Conservation (phyloP, 176 grass and related monocot species). For the Phoenix roebelenii region DNA sequence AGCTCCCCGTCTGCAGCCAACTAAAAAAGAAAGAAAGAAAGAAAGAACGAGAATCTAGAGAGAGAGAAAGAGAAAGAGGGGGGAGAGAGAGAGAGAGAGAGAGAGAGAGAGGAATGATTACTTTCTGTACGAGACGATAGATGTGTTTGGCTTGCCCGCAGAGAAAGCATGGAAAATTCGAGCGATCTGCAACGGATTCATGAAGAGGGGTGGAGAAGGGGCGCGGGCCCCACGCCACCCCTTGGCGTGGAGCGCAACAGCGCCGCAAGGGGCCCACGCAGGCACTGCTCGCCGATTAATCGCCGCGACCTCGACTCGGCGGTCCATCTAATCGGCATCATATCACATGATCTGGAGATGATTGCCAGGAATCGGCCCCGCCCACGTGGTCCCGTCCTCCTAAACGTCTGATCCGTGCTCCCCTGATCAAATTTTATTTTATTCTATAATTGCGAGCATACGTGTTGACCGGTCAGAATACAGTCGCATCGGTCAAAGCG, state of each 20-base stretch:
- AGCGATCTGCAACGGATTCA: not conserved
- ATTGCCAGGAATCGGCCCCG: no score
- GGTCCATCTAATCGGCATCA: no score
- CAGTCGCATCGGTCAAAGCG: no score
- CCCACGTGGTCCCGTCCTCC: no score
- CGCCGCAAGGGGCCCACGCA: not conserved
- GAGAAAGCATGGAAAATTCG: constrained; percentile 6
- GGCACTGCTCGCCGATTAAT: not conserved
- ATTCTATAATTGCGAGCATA: no score
- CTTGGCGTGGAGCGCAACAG: not conserved
- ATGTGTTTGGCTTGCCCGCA: constrained; percentile 10
- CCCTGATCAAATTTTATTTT: no score
- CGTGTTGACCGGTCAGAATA: no score
- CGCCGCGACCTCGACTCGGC: not conserved
- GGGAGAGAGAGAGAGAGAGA: not conserved
- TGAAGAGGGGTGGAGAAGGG: not conserved
- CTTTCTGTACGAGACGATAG: constrained; percentile 4
- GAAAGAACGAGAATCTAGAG: not conserved
- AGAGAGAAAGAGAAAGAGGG: not conserved
- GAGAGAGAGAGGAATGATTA: not conserved
- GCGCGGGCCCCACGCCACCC: not conserved
- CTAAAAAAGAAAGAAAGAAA: no score
- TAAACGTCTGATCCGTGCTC: no score
- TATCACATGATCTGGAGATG: no score
- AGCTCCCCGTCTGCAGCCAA: no score